Evolutionary conservation across 352 stramenopile genomes (phyloP).

Genomic region (Pelagophyceae sp.): DNA sequence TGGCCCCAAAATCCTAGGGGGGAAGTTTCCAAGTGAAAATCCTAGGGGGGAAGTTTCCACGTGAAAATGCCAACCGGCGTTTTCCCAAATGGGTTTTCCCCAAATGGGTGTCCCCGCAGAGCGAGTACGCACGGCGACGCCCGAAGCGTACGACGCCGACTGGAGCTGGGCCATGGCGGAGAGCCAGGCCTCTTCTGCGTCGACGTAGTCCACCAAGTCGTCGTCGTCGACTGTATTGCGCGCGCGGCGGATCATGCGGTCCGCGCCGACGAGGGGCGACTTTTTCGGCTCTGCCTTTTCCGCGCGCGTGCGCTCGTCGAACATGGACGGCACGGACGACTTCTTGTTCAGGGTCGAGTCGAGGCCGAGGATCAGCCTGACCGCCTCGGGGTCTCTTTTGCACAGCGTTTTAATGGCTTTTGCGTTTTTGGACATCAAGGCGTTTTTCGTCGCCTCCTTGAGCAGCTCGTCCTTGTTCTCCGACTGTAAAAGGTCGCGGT

Average conservation of each 20-base stretch:
- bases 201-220: constrained; percentile 4
- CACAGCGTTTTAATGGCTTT: constrained; percentile 6
- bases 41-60: neutral
- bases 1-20: constrained; percentile 3
- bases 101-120: too few species aligned
- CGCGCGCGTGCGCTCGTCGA: neutral
- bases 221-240: neutral
- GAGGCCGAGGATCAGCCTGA: neutral
- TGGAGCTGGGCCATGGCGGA: neutral
- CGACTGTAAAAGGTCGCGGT: neutral
- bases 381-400: constrained; percentile 7
- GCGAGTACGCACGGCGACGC: neutral
- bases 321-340: neutral
- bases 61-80: neutral
- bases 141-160: neutral
- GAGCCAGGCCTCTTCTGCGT: constrained; percentile 2
- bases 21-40: neutral
- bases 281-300: neutral
- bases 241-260: neutral
- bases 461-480: neutral
- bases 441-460: constrained; percentile 6
- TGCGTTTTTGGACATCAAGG: neutral
- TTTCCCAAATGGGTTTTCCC: too few species aligned
- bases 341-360: neutral
- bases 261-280: neutral